Base-by-base conservation (phyloP, 495 filamentous ascomycete genomes). In the Ascobolus immersus region DNA sequence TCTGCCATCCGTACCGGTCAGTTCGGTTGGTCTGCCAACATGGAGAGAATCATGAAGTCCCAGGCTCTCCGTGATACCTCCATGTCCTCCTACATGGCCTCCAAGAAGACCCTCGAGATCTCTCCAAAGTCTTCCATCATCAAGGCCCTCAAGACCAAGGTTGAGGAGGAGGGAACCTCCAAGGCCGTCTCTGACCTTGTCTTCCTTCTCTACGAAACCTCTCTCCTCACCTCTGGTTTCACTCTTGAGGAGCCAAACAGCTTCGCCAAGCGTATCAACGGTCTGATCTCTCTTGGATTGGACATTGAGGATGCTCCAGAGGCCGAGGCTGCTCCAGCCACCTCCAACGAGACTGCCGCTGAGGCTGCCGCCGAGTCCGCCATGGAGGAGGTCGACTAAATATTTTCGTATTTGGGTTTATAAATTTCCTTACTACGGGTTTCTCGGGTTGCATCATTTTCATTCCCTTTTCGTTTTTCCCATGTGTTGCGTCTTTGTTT, bases 1-100 rank as follows among this genome's bases (percentile, higher is more conserved):
- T 94, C 89, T 59, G 86, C 86, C 55, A 94, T 96, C 64, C 86
- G 86, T 58, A 96, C 86, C 45, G 86, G 89, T 50, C 86, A 96
- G 65, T 96, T 96, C 58, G 86, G 86, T 61, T 96, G 86, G 86
- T 93, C 82, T 26, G 86, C 86, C 54, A 96, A 96, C 69, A 96
- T 96, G 86, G 86, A 96, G 73, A 89, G 86, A 65, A 96, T 96
- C 71, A 96, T 96, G 86, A 96, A 96, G 73, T 89, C 86, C 21
- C 86, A 96, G 67, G 86, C 86, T 55, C 79, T 96, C 46, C 89
- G 86, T 63, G 86, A 96, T 62, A 94, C 86, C 51, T 92, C 81
- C 44, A 96, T 96, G 86, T 73, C 65, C 61, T 90, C 78, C 39
- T 96, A 96, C 74, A 96, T 96, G 86, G 82, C 79, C 38, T 93